phyloP scores from a whole-genome alignment of 2,329 filamentous ascomycete genomes.

The Bipolaris bicolor region DNA sequence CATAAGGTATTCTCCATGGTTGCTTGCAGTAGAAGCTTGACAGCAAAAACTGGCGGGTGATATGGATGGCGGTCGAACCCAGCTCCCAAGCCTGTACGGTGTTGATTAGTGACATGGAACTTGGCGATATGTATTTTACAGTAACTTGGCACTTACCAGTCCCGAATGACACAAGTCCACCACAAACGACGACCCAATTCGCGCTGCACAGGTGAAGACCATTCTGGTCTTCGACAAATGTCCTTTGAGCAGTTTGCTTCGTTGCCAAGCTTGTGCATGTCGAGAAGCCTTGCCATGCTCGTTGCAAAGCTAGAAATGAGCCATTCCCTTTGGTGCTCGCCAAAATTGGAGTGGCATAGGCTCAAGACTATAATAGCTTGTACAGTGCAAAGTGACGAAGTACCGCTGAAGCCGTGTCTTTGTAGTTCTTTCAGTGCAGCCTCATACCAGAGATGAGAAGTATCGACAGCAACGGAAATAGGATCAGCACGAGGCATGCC shows the following conservation, averaged over 20 bases:
- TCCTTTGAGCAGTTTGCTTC: slow-evolving; percentile 13
- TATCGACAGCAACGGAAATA: slow-evolving; percentile 11
- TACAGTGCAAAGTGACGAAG: slow-evolving; percentile 9
- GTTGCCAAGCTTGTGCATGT: slow-evolving; percentile 21
- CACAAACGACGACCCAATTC: slow-evolving; percentile 18
- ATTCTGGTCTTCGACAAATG: slow-evolving; percentile 14
- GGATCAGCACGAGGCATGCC: slow-evolving; percentile 5
- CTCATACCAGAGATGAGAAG: slow-evolving; percentile 19
- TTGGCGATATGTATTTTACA: neutral
- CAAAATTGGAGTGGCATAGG: slow-evolving; percentile 20
- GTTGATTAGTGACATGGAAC: neutral
- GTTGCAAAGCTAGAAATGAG: slow-evolving; percentile 18
- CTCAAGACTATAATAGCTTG: slow-evolving; percentile 16
- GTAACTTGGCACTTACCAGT: slow-evolving; percentile 9
- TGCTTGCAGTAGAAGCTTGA: slow-evolving; percentile 12
- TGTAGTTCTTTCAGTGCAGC: slow-evolving; percentile 18
- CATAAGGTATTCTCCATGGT: slow-evolving; percentile 6
- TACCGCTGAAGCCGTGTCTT: slow-evolving; percentile 6
- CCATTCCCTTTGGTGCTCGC: slow-evolving; percentile 20
- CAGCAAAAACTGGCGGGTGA: slow-evolving; percentile 20
- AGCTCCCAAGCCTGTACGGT: slow-evolving; percentile 15
- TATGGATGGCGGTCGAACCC: slow-evolving; percentile 18
- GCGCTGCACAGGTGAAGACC: slow-evolving; percentile 9
- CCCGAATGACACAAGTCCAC: slow-evolving; percentile 21
- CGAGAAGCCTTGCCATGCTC: slow-evolving; percentile 17